These are phyloP conservation scores for Casuarina cunninghamiana DNA, from an alignment of 306 rosid species.

Conservation along the genomic window DNA sequence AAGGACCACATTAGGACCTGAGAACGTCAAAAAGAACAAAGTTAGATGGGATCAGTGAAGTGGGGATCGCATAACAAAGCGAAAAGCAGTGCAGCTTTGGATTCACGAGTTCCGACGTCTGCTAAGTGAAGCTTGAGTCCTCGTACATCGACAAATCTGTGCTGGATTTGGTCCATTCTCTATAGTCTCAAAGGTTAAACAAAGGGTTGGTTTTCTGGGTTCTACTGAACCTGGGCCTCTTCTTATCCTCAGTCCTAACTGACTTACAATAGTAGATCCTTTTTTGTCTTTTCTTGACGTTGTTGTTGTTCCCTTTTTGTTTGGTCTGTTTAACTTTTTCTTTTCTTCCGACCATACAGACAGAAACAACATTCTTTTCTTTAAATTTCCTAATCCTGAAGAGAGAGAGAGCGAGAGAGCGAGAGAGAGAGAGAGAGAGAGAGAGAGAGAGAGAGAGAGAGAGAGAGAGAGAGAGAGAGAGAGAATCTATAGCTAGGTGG, in stretches of 20 bases:
- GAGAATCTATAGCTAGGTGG: too few relatives aligned
- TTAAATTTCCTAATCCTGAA: too few relatives aligned
- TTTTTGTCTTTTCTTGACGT: background rate
- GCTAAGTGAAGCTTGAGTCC: conserved; percentile 67
- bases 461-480: too few relatives aligned
- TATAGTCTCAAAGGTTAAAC: background rate
- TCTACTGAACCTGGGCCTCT: background rate
- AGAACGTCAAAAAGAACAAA: background rate
- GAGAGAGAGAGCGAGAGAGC: too few relatives aligned
- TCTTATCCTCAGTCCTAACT: background rate
- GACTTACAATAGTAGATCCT: too few relatives aligned
- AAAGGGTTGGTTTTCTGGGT: background rate
- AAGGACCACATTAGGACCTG: conserved; percentile 66
- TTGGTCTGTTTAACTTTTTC: too few relatives aligned
- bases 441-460: too few relatives aligned
- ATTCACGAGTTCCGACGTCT: conserved; percentile 60
- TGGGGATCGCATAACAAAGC: background rate
- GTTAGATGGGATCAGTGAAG: background rate
- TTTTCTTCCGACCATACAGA: too few relatives aligned
- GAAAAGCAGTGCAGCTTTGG: background rate
- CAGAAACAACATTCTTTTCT: too few relatives aligned
- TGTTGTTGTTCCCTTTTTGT: too few relatives aligned
- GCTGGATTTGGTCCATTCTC: conserved; percentile 55
- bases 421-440: too few relatives aligned
- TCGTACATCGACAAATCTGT: conserved; percentile 49